Evolutionary conservation across 1,139 yeast genomes (phyloP), one percentile per base, ranked within the genome.

Genomic region (Blastobotrys elegans): DNA sequence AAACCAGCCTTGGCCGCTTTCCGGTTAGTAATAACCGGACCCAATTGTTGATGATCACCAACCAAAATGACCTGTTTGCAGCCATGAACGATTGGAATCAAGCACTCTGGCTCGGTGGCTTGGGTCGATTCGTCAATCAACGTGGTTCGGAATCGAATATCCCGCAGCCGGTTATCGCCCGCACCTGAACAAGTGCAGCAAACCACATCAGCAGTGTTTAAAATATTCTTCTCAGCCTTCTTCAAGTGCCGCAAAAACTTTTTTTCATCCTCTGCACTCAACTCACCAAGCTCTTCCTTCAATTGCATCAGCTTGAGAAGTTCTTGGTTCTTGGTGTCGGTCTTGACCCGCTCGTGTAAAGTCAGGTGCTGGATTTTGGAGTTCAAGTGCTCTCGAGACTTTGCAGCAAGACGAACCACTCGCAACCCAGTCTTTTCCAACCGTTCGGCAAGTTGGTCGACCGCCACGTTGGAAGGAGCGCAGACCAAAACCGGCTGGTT

Each of bases 381-480:
- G 37, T 53, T 58, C 36, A 57, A 47, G 33, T 59, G 55, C 40
- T 89, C 96, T 53, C 95, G 74, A 39, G 84, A 75, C 58, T 75
- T 81, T 1, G 97, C 95, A 11, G 82, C 75, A 40, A 89, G 59
- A 58, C 97, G 74, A 14, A 86, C 85, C 33, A 88, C 95, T 18
- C 79, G 79, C 47, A 90, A 66, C 0, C 95, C 95, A 31, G 87
- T 66, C 10, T 66, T 62, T 48, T 79, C 76, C 50, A 89, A 71
- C 58, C 89, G 84, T 7, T 75, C 76, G 1, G 96, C 89, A 50
- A 90, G 73, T 68, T 90, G 96, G 65, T 90, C 97, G 37, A 87
- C 96, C 0, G 97, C 97, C 47, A 90, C 92, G 66, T 90, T 90
- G 18, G 96, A 88, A 14, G 97, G 96, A 1, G 97, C 97, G 72